Evolutionary conservation across 1,139 yeast species (phyloP), one percentile per base, ranked within the genome.

Genomic region (Candida sanyaensis): DNA sequence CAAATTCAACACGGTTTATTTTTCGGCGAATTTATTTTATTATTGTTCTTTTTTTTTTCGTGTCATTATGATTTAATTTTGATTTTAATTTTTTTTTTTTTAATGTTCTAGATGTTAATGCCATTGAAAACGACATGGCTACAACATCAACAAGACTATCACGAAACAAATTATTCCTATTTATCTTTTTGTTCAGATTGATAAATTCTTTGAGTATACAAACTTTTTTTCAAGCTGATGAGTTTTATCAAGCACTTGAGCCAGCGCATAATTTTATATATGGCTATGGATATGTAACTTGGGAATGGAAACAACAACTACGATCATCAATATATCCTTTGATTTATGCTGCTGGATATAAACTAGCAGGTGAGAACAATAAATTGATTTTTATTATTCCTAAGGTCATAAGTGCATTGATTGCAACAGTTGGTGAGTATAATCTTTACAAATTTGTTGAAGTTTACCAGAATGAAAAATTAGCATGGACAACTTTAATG

Each of bases 181-280:
- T 47, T 8, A 50, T 56, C 7, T 51, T 54, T 33, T 3, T 42
- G n/a, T 37, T 56, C 27, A 43, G 59, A 32, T 53, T 86, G 5
- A 33, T 81, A 57, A 91, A 91, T 64, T 79, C 96, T 0, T 63
- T 88, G 26, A 64, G 83, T 0, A 78, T 82, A 5, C 65, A 64
- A 49, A 90, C 98, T 0, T 95, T 83, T 62, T 93, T 93, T 68
- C 99, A 95, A 64, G 95, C 99, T 0, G 99, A 95, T 65, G 99
- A 95, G 65, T 95, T 77, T 68, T 95, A 86, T 82, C 99, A 95
- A 66, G 76, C 93, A 0, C 69, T 95, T 41, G 99, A 95, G 61
- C 97, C 97, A 0, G 99, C 99, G 0, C 96, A 92, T 64, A 53
- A 62, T 9, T 69, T 76, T 27, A 86, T 85, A 0, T 91, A 77